phyloP scores from a whole-genome alignment of 345 rosid species.

The Brassica napus region Da-Ae NC_063444.1:13855001-13855500 shows the following conservation, averaged over 20 bases:
- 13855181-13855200: conserved; percentile 89
- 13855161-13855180: conserved; percentile 88
- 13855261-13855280: conserved; percentile 57
- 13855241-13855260: conserved; percentile 69
- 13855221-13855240: conserved; percentile 79
- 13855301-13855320: conserved; percentile 8
- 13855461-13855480: conserved; percentile 15
- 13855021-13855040: background rate
- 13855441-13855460: conserved; percentile 20
- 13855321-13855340: conserved; percentile 45
- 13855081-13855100: conserved; percentile 44
- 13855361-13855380: conserved; percentile 71
- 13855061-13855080: conserved; percentile 39
- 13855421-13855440: conserved; percentile 38
- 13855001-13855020: background rate
- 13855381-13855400: conserved; percentile 66
- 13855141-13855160: conserved; percentile 83
- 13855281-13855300: conserved; percentile 48
- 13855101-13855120: background rate
- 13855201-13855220: conserved; percentile 83
- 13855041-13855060: background rate
- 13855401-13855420: conserved; percentile 43
- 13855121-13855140: conserved; percentile 31
- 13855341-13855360: conserved; percentile 83
- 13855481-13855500: background rate